Base-by-base conservation (phyloP, 805 yeast genomes). In the Kuraishia capsulata region DNA sequence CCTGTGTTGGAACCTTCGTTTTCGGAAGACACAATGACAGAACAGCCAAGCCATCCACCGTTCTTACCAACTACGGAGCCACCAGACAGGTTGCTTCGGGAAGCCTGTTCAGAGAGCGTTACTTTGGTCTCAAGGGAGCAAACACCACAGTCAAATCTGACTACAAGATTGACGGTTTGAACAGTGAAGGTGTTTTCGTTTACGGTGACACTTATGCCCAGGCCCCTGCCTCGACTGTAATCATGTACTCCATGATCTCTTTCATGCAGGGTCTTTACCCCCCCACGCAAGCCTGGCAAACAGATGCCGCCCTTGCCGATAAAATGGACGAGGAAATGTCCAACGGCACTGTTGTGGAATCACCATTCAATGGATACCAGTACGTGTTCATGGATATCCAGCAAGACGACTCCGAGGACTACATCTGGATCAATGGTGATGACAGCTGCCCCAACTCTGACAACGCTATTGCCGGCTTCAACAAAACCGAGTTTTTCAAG, bases 1-100 rank as follows among this genome's bases (percentile, higher is more conserved):
- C 45, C 5, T 49, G 57, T 42, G 57, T 65, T 11, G 76, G 74
- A 13, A 53, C 72, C 3, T 64, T 63, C 40, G 63, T 69, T 45
- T 67, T 67, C 44, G 69, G 69, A 29, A 59, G 76, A 44, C 75
- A 69, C 50, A 71, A 70, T 39, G 76, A 70, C 47, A 59, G 76
- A 44, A 58, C 65, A 35, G 54, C 64, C 26, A 69, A 70, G 43
- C 75, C 74, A 13, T 64, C 71, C 5, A 50, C 48, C 30, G 51
- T 59, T 36, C 51, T 69, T 37, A 65, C 73, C 20, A 65, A 71
- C n/a, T 39, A 57, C 14, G 76, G 76, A 42, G 65, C 69, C 8
- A 40, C 37, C 17, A 51, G 57, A 37, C 68, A 61, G 45, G 54
- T 47, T 38, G 51, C 44, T n/a, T 52, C 62, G 13, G 76, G 76